Evolutionary conservation across 805 yeast species (phyloP).

Genomic region (Jamesozyma piceae): DNA sequence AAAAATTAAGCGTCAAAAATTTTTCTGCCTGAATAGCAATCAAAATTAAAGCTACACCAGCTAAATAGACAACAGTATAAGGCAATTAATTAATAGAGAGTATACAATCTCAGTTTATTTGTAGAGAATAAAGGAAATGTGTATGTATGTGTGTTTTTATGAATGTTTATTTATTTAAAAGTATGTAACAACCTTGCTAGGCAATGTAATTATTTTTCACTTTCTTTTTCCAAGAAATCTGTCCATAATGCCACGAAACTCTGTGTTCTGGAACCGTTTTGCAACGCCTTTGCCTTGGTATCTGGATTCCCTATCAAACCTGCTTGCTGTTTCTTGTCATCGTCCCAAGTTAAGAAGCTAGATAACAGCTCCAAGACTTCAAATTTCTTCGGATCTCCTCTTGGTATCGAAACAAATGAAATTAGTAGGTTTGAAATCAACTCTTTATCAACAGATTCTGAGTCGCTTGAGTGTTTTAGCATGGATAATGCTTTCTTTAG

Average conservation of each 20-base stretch:
- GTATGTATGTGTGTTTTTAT: no score
- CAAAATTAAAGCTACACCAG: no score
- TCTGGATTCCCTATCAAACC: conserved; percentile 40
- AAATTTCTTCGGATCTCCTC: conserved; percentile 90
- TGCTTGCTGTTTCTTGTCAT: conserved; percentile 62
- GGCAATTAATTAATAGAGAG: no score
- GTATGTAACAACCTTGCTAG: background rate
- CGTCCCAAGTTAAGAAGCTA: conserved; percentile 82
- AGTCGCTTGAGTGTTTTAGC: conserved; percentile 66
- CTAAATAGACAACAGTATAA: no score
- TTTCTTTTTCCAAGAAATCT: conserved; percentile 66
- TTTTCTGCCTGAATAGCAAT: no score
- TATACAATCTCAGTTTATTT: no score
- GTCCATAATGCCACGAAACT: conserved; percentile 73
- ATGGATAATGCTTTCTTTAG: conserved; percentile 83
- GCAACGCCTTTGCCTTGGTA: conserved; percentile 7
- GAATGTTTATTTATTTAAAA: background rate
- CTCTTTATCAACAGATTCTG: conserved; percentile 78
- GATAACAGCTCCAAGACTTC: conserved; percentile 83
- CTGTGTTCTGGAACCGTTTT: conserved; percentile 33
- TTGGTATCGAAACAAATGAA: conserved; percentile 75
- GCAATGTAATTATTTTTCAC: conserved; percentile 27
- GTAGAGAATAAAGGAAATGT: no score
- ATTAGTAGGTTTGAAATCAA: conserved; percentile 77
- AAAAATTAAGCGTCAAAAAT: no score